Percentiles rank a stretch among this genome's conserved stretches.
Conservation (phyloP, 208 protist genomes). For the Trypanosoma scelopori region DNA sequence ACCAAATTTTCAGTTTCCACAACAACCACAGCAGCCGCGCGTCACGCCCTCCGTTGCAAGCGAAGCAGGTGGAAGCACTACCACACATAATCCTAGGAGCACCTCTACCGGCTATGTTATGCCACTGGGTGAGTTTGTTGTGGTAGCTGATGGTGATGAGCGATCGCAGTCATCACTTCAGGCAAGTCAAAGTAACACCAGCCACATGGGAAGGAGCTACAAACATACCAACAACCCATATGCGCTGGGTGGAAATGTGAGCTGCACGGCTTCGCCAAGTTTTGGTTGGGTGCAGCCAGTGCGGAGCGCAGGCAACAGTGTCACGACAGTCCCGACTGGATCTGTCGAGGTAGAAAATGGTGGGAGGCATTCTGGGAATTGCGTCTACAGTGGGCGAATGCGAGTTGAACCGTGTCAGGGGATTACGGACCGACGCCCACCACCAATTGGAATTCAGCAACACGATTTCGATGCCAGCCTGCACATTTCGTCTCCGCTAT, state of each 20-base stretch:
- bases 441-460: neutral
- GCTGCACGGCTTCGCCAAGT: slow-evolving; percentile 18
- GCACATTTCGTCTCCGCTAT: slow-evolving; percentile 34
- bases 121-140: slow-evolving; percentile 16
- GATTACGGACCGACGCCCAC: neutral
- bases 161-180: slow-evolving; percentile 26
- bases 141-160: slow-evolving; percentile 15
- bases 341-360: neutral
- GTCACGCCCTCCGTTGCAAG: neutral
- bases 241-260: slow-evolving; percentile 9
- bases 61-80: neutral
- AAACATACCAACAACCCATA: slow-evolving; percentile 29
- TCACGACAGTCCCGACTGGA: slow-evolving; percentile 3
- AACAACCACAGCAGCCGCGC: slow-evolving; percentile 1
- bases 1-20: slow-evolving; percentile 20
- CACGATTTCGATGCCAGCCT: slow-evolving; percentile 34
- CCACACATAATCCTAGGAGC: neutral
- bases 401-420: slow-evolving; percentile 3
- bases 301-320: slow-evolving; percentile 27
- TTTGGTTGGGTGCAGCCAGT: slow-evolving; percentile 36
- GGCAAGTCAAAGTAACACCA: slow-evolving; percentile 28
- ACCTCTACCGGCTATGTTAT: slow-evolving; percentile 1
- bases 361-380: neutral
- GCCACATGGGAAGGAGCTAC: slow-evolving; percentile 14
- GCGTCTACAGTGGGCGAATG: neutral